Evolutionary conservation across 768 basidiomycete species (phyloP).

Genomic region (Suillus bovinus): DNA sequence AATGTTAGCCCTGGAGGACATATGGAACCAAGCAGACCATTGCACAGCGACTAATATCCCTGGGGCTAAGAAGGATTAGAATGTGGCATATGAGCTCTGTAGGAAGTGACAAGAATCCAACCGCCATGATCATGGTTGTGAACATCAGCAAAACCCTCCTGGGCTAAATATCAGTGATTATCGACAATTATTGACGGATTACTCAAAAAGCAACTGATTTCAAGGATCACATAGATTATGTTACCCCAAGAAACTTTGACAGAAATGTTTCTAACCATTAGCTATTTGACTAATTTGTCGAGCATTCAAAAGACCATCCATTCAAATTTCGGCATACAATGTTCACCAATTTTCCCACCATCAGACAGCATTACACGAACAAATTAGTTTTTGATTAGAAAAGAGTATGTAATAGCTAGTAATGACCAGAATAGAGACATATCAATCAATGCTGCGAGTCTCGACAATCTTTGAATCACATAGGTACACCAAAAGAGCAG

Average conservation of each 20-base stretch:
- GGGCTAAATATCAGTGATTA: too few species aligned
- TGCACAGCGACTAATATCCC: too few species aligned
- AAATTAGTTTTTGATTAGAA: slow-evolving; percentile 1
- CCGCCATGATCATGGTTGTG: too few species aligned
- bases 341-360: neutral
- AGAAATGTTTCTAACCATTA: neutral
- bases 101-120: too few species aligned
- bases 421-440: neutral
- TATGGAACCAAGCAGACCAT: too few species aligned
- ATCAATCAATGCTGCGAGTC: neutral
- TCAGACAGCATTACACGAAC: neutral
- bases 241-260: neutral
- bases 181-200: neutral
- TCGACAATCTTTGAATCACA: neutral
- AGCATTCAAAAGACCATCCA: neutral
- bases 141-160: too few species aligned
- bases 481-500: neutral
- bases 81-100: too few species aligned
- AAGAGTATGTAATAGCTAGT: slow-evolving; percentile 1
- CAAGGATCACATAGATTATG: neutral
- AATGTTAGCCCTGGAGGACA: too few species aligned
- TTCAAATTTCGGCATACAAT: neutral
- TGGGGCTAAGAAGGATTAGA: too few species aligned
- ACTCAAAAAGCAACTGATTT: neutral
- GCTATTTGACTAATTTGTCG: neutral